Percentiles rank a stretch among this genome's conserved stretches.
Evolutionary conservation across 495 filamentous ascomycete genomes (phyloP).

Genomic region (Penicillium samsonianum): DNA sequence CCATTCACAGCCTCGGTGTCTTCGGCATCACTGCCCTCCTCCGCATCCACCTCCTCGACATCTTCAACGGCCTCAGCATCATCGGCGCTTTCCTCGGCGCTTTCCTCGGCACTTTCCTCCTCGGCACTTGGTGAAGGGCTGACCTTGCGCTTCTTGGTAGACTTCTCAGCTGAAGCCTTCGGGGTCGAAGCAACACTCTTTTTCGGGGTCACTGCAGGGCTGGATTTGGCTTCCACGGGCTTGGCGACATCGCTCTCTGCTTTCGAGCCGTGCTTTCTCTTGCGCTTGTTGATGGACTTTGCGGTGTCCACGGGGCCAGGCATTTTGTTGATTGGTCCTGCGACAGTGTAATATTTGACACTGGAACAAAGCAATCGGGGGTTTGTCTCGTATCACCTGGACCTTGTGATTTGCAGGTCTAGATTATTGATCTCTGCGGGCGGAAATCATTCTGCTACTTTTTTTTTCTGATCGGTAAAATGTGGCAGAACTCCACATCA

Average conservation of each 20-base stretch:
- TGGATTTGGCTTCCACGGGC: slow-evolving; percentile 27
- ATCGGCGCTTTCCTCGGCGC: not conserved
- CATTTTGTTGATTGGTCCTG: slow-evolving; percentile 27
- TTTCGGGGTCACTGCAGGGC: slow-evolving; percentile 25
- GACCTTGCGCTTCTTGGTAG: slow-evolving; percentile 42
- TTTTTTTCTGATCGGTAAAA: slow-evolving; percentile 32
- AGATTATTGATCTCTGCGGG: slow-evolving; percentile 24
- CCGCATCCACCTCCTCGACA: slow-evolving; percentile 21
- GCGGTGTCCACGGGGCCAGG: slow-evolving; percentile 45
- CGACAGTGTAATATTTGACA: slow-evolving; percentile 8
- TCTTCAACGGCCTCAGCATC: slow-evolving; percentile 28
- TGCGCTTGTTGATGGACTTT: slow-evolving; percentile 70
- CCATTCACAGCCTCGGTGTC: slow-evolving; percentile 27
- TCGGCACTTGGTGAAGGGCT: slow-evolving; percentile 35
- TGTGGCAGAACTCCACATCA: slow-evolving; percentile 35
- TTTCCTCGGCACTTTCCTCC: slow-evolving; percentile 27
- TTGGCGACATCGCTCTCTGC: slow-evolving; percentile 33
- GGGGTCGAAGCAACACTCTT: slow-evolving; percentile 23
- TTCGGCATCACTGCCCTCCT: slow-evolving; percentile 25
- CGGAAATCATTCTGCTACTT: slow-evolving; percentile 31
- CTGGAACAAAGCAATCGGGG: slow-evolving; percentile 1
- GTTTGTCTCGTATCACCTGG: slow-evolving; percentile 9
- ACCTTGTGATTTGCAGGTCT: slow-evolving; percentile 27
- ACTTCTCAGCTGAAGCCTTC: slow-evolving; percentile 28
- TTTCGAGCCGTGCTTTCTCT: slow-evolving; percentile 53